Percentiles rank a stretch among this genome's conserved stretches.
These are phyloP conservation scores for Salix viminalis DNA, from an alignment of 345 rosid species.

Conservation along the genomic window DNA sequence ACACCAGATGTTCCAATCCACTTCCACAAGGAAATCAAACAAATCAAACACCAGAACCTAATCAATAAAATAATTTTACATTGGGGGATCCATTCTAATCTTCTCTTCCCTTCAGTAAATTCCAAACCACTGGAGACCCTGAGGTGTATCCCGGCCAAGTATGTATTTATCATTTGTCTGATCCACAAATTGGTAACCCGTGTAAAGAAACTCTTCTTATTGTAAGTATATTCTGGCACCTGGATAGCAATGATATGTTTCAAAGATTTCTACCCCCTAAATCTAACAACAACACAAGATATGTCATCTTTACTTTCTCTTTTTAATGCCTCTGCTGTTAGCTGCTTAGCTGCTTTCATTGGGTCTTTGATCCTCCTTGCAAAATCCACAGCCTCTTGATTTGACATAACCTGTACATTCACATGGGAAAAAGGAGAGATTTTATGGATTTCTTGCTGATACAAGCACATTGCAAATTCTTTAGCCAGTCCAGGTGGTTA, in stretches of 20 bases:
- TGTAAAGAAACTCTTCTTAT: constrained; percentile 24
- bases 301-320: constrained; percentile 74
- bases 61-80: constrained; percentile 33
- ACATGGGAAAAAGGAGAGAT: not conserved
- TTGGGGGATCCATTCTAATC: not conserved
- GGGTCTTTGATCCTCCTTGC: constrained; percentile 68
- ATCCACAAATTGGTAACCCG: constrained; percentile 22
- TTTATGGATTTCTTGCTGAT: not conserved
- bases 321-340: constrained; percentile 55
- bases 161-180: constrained; percentile 17
- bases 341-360: constrained; percentile 66
- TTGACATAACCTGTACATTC: constrained; percentile 55
- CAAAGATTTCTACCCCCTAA: constrained; percentile 38
- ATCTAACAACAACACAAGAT: constrained; percentile 68
- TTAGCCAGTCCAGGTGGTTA: not conserved
- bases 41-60: constrained; percentile 34
- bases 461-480: not conserved
- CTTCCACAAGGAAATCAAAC: constrained; percentile 34
- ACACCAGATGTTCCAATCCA: constrained; percentile 25
- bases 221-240: constrained; percentile 23
- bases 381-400: constrained; percentile 72
- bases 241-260: constrained; percentile 1
- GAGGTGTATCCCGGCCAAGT: constrained; percentile 11
- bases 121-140: constrained; percentile 19
- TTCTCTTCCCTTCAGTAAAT: constrained; percentile 7